Base-by-base conservation (phyloP, 306 rosid species). In the Vigna hirtella region DNA sequence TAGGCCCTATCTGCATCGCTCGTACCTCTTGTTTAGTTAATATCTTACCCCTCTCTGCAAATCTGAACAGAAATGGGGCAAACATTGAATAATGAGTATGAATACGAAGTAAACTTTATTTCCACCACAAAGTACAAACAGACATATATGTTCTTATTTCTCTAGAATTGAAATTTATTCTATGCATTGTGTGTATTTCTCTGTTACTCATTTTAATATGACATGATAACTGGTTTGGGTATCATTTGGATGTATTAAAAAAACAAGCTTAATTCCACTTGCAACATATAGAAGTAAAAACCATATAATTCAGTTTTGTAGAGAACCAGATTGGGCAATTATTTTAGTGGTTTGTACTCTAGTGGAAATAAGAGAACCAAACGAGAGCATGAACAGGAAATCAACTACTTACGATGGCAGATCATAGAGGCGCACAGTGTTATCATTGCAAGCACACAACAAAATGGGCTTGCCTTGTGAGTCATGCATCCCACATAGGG, bases 401-500 rank as follows among this genome's bases (percentile, higher is more conserved):
- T 79, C 70, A 75, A 65, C 7, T 49, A 79, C 98, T 92, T 85
- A 95, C 98, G 98, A 91, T 77, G 98, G 98, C 87, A 95, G 89
- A 85, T 95, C 97, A 77, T 89, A 95, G 79, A 93, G 84, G 82
- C 85, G 97, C 82, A 92, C 93, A 40, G 96, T 80, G 83, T 93
- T 92, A 86, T 93, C 97, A 69, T 92, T 95, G 93, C 92, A 86
- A 61, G 98, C 73, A 77, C 98, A 89, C 67, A 92, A 64, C 85
- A 92, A 84, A 53, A 95, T 79, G n/a, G 98, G 98, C 84, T 92
- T 92, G 81, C 90, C 91, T 79, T 93, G 98, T 24, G 89, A 68
- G 83, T 95, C 98, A 62, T 85, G 97, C 93, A 92, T 93, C 69
- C 98, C 98, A 76, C 97, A 85, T 24, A 95, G 93, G 26, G 93